phyloP scores from a whole-genome alignment of 1,284 basidiomycete genomes.

The Cryptococcus sp. region DNA sequence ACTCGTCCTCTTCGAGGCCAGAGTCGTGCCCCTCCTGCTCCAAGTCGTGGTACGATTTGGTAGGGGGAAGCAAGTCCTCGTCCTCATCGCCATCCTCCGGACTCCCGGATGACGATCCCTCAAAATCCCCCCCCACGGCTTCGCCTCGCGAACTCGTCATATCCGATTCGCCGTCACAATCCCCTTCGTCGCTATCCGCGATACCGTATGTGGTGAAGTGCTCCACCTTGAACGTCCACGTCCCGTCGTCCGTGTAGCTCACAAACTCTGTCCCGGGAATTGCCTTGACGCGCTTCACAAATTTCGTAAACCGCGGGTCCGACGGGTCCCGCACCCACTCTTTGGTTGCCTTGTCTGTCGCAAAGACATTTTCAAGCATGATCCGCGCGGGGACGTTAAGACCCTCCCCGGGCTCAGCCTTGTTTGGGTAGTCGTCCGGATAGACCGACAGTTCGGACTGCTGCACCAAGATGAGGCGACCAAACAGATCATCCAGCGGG shows the following conservation, averaged over 20 bases:
- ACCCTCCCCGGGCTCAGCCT: constrained; percentile 77
- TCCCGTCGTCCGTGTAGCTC: constrained; percentile 71
- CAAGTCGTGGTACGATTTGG: constrained; percentile 35
- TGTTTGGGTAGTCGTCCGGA: constrained; percentile 75
- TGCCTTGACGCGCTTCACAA: constrained; percentile 76
- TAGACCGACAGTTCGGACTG: constrained; percentile 92
- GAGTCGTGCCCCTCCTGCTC: constrained; percentile 27
- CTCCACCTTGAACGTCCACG: constrained; percentile 91
- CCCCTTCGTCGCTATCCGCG: constrained; percentile 41
- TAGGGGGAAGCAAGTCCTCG: constrained; percentile 41
- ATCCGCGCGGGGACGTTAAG: constrained; percentile 85
- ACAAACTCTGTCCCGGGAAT: constrained; percentile 86
- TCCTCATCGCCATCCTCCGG: constrained; percentile 24
- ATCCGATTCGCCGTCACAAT: constrained; percentile 26
- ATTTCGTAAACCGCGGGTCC: constrained; percentile 69
- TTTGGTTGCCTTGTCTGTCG: constrained; percentile 84
- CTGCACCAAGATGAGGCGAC: constrained; percentile 83
- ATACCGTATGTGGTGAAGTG: constrained; percentile 65
- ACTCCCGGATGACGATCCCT: constrained; percentile 8
- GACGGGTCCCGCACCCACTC: constrained; percentile 82
- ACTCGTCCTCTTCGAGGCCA: constrained; percentile 21
- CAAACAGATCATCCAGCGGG: constrained; percentile 73
- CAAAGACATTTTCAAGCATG: constrained; percentile 78
- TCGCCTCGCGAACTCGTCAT: constrained; percentile 5
- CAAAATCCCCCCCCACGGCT: constrained; percentile 2